Conservation (phyloP, 2,329 filamentous ascomycete species). For the Pseudocercospora fuligena region DNA sequence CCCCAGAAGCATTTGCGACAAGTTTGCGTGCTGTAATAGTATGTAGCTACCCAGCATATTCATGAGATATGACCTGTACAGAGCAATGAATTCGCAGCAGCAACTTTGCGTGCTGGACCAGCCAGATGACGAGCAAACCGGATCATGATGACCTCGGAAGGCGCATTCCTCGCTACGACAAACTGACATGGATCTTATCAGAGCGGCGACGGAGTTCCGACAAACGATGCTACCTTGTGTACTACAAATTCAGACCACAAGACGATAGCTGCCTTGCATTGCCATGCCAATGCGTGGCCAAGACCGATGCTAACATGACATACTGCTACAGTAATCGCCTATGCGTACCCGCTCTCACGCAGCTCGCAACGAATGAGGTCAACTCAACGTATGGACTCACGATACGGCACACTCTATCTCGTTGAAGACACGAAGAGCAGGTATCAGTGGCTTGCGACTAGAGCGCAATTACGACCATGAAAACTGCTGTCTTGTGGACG, state of each 20-base stretch:
- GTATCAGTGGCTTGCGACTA: too few species aligned
- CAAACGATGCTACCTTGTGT: neutral
- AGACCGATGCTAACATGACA: neutral
- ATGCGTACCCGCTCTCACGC: too few species aligned
- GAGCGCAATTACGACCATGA: too few species aligned
- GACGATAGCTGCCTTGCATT: neutral
- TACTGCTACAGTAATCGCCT: neutral
- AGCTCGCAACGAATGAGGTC: too few species aligned
- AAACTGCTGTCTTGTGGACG: neutral
- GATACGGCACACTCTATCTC: too few species aligned
- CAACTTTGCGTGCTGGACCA: neutral
- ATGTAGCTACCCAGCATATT: conserved; percentile 2
- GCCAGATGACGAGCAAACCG: neutral
- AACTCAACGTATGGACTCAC: too few species aligned
- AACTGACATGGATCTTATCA: neutral
- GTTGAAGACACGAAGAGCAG: too few species aligned
- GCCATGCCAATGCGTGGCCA: neutral
- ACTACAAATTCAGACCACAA: neutral
- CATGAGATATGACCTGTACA: conserved; percentile 2
- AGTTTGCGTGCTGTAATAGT: neutral
- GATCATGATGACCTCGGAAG: neutral
- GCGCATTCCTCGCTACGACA: neutral
- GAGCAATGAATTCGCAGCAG: neutral
- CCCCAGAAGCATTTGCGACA: conserved; percentile 6
- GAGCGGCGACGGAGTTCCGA: neutral